Evolutionary conservation across 371 early-diverging fungal species (phyloP).

Genomic region (Sporodiniella umbellata): DNA sequence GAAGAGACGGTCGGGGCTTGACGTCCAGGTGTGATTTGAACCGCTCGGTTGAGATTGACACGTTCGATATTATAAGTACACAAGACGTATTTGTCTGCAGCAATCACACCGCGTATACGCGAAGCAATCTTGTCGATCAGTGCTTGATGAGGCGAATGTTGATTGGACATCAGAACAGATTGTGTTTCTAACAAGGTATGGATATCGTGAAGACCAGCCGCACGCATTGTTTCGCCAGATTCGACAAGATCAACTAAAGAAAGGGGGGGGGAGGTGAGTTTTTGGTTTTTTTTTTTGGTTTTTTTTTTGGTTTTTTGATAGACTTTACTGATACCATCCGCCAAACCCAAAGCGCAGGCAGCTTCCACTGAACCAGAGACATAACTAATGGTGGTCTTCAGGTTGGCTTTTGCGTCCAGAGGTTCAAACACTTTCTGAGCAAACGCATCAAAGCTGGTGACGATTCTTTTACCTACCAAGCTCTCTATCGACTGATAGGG

Average conservation of each 20-base stretch:
- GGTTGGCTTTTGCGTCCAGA: constrained; percentile 59
- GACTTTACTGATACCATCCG: constrained; percentile 95
- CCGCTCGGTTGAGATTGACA: constrained; percentile 57
- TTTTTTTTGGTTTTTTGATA: too few species aligned
- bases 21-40: constrained; percentile 86
- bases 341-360: constrained; percentile 94
- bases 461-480: constrained; percentile 90
- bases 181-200: constrained; percentile 80
- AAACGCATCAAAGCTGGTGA: constrained; percentile 86
- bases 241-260: constrained; percentile 52
- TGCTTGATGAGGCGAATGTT: constrained; percentile 51
- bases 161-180: constrained; percentile 83
- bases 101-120: constrained; percentile 90
- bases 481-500: constrained; percentile 52
- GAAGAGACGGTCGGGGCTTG: constrained; percentile 90
- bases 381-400: constrained; percentile 73
- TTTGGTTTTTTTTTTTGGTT: too few species aligned
- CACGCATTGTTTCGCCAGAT: constrained; percentile 98
- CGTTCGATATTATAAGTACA: constrained; percentile 88
- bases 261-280: not conserved
- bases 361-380: constrained; percentile 95
- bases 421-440: constrained; percentile 66
- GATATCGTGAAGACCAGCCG: constrained; percentile 92
- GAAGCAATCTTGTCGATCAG: constrained; percentile 75
- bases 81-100: constrained; percentile 84